Conservation (phyloP, 768 basidiomycete species). For the Suillus decipiens region DNA sequence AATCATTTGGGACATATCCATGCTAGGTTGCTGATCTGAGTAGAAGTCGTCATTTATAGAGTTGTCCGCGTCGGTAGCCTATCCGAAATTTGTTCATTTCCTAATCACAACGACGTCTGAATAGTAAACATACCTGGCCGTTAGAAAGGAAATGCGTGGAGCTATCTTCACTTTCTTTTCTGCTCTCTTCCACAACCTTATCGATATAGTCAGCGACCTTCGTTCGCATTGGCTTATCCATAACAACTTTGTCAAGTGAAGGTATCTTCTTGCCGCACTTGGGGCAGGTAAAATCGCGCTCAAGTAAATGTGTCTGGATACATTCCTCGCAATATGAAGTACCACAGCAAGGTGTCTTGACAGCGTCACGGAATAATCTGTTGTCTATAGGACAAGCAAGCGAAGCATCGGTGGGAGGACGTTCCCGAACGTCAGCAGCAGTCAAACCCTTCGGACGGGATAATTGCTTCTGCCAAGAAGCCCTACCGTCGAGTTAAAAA, state of each 20-base stretch:
- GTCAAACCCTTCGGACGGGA: conserved; percentile 78
- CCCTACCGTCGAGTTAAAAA: conserved; percentile 46
- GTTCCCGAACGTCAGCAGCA: conserved; percentile 87
- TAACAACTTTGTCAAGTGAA: conserved; percentile 81
- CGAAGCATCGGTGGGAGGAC: conserved; percentile 72
- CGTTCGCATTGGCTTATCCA: conserved; percentile 78
- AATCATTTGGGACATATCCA: conserved; percentile 73
- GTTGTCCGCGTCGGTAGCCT: conserved; percentile 29
- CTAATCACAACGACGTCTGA: not conserved
- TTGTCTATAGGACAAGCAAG: conserved; percentile 91
- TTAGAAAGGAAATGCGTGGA: conserved; percentile 11
- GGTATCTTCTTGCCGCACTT: conserved; percentile 86
- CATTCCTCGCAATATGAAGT: conserved; percentile 96
- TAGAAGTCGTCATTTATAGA: conserved; percentile 66
- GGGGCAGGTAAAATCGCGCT: conserved; percentile 94
- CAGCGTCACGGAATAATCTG: conserved; percentile 91
- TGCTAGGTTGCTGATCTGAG: conserved; percentile 68
- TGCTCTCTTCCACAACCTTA: conserved; percentile 75
- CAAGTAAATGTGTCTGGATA: conserved; percentile 90
- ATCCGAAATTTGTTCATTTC: conserved; percentile 9
- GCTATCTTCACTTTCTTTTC: conserved; percentile 59
- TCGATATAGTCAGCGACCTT: conserved; percentile 84
- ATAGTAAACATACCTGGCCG: conserved; percentile 39
- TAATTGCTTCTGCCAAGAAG: conserved; percentile 93
- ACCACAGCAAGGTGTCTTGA: conserved; percentile 93